These are phyloP conservation scores for Aphanoascus verrucosus DNA, from an alignment of 2,329 filamentous ascomycete genomes.

Conservation along the genomic window DNA sequence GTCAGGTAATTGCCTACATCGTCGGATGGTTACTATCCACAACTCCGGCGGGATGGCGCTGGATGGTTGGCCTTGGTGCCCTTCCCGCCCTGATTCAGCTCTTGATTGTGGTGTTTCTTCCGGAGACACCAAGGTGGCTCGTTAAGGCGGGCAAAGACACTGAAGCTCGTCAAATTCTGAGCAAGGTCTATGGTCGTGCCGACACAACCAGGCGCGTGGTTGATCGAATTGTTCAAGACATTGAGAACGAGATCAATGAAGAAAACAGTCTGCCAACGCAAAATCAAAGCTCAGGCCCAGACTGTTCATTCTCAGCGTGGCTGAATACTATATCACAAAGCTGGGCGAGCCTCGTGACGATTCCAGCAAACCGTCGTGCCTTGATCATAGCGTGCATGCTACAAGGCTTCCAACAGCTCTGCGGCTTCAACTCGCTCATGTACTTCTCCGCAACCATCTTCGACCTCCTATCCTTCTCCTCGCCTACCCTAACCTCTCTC, in stretches of 20 bases:
- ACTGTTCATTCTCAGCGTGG: neutral
- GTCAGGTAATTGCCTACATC: constrained; percentile 80
- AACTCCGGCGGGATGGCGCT: constrained; percentile 62
- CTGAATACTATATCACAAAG: neutral
- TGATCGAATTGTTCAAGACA: constrained; percentile 53
- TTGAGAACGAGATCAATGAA: constrained; percentile 63
- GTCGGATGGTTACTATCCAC: constrained; percentile 65
- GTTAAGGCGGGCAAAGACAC: constrained; percentile 55
- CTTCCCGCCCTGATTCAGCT: constrained; percentile 64
- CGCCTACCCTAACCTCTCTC: constrained; percentile 68
- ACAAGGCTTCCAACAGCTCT: constrained; percentile 79
- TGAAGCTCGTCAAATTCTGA: constrained; percentile 56
- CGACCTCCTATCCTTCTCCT: constrained; percentile 62
- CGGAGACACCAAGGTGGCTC: constrained; percentile 82
- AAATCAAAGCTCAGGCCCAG: constrained; percentile 15
- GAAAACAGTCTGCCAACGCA: constrained; percentile 44
- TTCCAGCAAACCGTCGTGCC: constrained; percentile 51
- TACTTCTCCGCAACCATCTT: constrained; percentile 83
- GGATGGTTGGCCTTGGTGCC: constrained; percentile 82
- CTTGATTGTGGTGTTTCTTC: constrained; percentile 58
- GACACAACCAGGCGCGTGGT: constrained; percentile 40
- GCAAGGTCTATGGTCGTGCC: constrained; percentile 49
- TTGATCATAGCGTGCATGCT: constrained; percentile 75
- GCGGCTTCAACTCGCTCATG: constrained; percentile 86
- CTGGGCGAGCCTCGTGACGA: constrained; percentile 25